Base-by-base conservation (phyloP, 768 basidiomycete genomes). In the Peribolospora kevripleyi region DNA sequence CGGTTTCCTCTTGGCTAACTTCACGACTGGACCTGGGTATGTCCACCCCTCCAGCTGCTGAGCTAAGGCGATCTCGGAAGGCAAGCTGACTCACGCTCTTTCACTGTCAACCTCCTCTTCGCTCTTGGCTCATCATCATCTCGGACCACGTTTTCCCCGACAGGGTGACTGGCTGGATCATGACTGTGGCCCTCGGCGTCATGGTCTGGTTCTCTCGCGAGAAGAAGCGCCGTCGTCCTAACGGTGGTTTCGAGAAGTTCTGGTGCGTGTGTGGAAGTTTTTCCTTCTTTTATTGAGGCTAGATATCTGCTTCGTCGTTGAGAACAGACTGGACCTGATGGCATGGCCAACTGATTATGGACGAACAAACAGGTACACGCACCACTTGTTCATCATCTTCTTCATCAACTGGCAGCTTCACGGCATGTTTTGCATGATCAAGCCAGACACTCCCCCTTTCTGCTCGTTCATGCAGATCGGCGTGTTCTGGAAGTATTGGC, bases 401-500 rank as follows among this genome's bases (percentile, higher is more conserved):
- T 93, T 95, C 73, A 75, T 86, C 66, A 71, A 73, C 65, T 93
- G 90, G 90, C 90, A 95, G 66, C 71, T 91, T 40, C 88, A 90
- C 64, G 87, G 87, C 54, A 63, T 63, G 62, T 63, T 63, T 55
- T 88, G 86, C 70, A 86, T 88, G 84, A 85, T 90, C 70, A 70
- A 58, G 64, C 87, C 88, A 37, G 86, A 93, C 68, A 73, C 82
- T 54, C 74, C 82, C 0, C 86, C 86, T 0, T 88, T 73, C 68
- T 97, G 90, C 69, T 84, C 82, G 4, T 81, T 67, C 67, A 82
- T 81, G 65, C 76, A 70, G 43, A 80, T 90, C 59, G 90, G 87
- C 61, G 85, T 91, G 58, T 95, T 97, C 72, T 97, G 91, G 90
- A 79, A 83, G 54, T 90, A 85, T 71, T 88, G 87, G 86, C 72